These are phyloP conservation scores for Canavalia gladiata DNA, from an alignment of 306 rosid species.

Conservation along the genomic window DNA sequence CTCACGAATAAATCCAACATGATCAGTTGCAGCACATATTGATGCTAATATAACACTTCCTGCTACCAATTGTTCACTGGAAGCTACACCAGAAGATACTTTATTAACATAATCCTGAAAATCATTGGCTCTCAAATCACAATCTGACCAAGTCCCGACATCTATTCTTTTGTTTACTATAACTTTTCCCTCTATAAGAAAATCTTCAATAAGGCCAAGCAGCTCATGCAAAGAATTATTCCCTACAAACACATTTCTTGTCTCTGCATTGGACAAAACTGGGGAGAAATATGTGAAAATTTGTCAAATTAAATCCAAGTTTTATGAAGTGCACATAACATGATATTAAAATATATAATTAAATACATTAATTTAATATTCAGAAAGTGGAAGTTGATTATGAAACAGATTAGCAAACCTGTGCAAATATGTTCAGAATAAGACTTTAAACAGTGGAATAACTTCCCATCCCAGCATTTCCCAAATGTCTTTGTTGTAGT, in stretches of 20 bases:
- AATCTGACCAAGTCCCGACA: conserved; percentile 41
- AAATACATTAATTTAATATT: conserved; percentile 8
- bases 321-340: conserved; percentile 16
- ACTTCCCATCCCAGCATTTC: conserved; percentile 55
- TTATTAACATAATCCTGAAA: conserved; percentile 48
- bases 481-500: conserved; percentile 60
- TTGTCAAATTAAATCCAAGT: conserved; percentile 15
- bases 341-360: conserved; percentile 14
- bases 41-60: conserved; percentile 82
- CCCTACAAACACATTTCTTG: conserved; percentile 57
- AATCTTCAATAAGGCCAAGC: conserved; percentile 73
- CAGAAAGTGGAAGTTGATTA: not conserved
- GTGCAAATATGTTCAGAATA: conserved; percentile 60
- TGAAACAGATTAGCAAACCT: conserved; percentile 59
- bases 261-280: conserved; percentile 72
- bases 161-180: conserved; percentile 46
- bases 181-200: conserved; percentile 65
- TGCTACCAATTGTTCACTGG: conserved; percentile 74
- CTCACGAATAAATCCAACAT: conserved; percentile 64
- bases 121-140: conserved; percentile 50
- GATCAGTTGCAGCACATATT: conserved; percentile 69
- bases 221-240: conserved; percentile 63
- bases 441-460: conserved; percentile 64
- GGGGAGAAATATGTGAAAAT: conserved; percentile 30
- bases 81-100: conserved; percentile 57